Evolutionary conservation across 1,284 basidiomycete genomes (phyloP).

Genomic region (Pseudozyma hubeiensis): DNA sequence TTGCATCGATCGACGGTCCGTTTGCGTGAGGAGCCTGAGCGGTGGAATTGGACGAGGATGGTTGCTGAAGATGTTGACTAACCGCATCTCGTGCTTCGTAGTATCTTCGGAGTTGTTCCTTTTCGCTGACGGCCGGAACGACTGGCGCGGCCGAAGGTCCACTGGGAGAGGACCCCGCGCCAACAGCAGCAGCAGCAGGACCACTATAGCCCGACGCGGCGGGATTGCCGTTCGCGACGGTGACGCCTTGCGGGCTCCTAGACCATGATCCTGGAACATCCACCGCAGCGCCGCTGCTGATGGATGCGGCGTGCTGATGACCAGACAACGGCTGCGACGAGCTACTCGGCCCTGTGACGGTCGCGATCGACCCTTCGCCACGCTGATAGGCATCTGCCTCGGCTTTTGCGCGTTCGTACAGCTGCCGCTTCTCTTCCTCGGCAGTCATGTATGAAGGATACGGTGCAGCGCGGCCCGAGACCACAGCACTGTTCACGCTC

Average conservation of each 20-base stretch:
- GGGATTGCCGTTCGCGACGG: background rate
- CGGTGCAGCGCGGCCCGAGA: constrained; percentile 36
- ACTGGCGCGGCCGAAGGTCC: background rate
- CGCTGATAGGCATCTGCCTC: constrained; percentile 48
- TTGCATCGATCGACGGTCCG: background rate
- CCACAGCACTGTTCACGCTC: constrained; percentile 13
- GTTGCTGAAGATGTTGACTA: constrained; percentile 26
- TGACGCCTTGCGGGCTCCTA: background rate
- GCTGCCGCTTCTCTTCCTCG: constrained; percentile 56
- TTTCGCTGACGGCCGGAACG: constrained; percentile 30
- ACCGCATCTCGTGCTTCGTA: constrained; percentile 59
- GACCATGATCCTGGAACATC: constrained; percentile 28
- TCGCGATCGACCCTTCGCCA: constrained; percentile 14
- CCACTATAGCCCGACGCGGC: background rate
- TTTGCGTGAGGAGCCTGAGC: background rate
- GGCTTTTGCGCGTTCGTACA: constrained; percentile 58
- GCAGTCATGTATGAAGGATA: constrained; percentile 53
- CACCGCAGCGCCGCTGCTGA: constrained; percentile 13
- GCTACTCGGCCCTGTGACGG: constrained; percentile 1
- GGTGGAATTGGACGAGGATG: constrained; percentile 2
- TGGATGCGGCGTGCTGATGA: constrained; percentile 18
- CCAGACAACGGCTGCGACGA: background rate
- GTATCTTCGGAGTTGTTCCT: constrained; percentile 58
- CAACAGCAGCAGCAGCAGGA: background rate
- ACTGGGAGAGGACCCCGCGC: background rate